Evolutionary conservation across 78 protist genomes (phyloP).

Genomic region (Cyanophora paradoxa): DNA sequence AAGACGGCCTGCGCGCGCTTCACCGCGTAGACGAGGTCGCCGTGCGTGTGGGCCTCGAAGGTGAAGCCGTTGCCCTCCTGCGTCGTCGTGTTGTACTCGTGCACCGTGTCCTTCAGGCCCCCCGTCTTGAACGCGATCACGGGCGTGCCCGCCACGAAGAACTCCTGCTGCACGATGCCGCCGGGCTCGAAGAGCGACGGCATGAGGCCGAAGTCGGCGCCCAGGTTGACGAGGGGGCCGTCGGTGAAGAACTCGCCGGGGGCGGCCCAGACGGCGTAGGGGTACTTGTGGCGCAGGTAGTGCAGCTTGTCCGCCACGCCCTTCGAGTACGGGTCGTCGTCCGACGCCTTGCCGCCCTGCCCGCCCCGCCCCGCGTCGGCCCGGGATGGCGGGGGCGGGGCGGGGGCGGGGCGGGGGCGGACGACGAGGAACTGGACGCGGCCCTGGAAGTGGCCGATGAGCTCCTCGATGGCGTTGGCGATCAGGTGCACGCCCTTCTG

Average conservation of each 20-base stretch:
- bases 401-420: neutral
- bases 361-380: neutral
- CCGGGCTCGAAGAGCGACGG: slow-evolving; percentile 75
- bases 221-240: slow-evolving; percentile 68
- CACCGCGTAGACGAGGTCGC: slow-evolving; percentile 46
- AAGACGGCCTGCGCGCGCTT: slow-evolving; percentile 36
- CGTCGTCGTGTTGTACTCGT: slow-evolving; percentile 18
- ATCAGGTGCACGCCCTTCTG: slow-evolving; percentile 80
- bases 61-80: slow-evolving; percentile 64
- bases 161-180: slow-evolving; percentile 80
- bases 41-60: slow-evolving; percentile 52
- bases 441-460: slow-evolving; percentile 49
- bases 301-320: no score
- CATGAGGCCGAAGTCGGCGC: slow-evolving; percentile 72
- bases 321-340: no score
- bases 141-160: slow-evolving; percentile 76
- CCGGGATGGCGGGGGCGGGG: neutral
- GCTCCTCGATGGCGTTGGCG: slow-evolving; percentile 35
- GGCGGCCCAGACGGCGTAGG: no score
- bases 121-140: slow-evolving; percentile 77
- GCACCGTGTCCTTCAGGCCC: slow-evolving; percentile 73
- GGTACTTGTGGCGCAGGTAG: no score
- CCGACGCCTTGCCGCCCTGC: no score
- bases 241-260: slow-evolving; percentile 68
- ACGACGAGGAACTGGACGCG: slow-evolving; percentile 52